Evolutionary conservation across 768 basidiomycete species (phyloP), one percentile per base, ranked within the genome.

Genomic region (Tylopilus sp.): DNA sequence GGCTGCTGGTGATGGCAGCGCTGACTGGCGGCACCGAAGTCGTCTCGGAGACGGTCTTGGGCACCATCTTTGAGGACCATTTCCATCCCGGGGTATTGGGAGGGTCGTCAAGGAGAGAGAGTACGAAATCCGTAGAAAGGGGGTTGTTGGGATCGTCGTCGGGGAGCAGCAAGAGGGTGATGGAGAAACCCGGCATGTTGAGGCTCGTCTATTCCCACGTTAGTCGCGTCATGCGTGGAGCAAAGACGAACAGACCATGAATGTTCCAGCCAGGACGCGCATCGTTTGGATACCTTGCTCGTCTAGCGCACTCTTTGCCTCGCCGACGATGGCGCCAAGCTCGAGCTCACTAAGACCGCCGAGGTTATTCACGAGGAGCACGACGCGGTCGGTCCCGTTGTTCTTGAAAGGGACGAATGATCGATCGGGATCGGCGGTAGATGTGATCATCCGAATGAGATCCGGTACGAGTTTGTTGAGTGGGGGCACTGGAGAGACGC

Each of bases 181-280:
- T 74, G 16, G 91, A 93, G 68, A 95, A 90, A 3, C 93, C 93
- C 28, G 92, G 89, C 89, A 94, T 93, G 70, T 92, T 94, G 58
- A 96, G 78, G 52, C 87, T 90, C 22, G 91, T 93, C 92, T 87
- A 31, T 61, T 9, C 43, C 54, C 26, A 30, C 16, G 29, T 57
- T 48, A 53, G 28, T 53, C 36, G 16, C 22, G 44, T 29, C 25
- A 14, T 19, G 26, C 4, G 4, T 8, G 24, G n/a, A 13, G 2
- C 36, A 43, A 19, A 45, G 26, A 22, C 22, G 14, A 42, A 68
- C 76, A 37, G 50, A 86, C 91, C 94, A 97, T 96, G 71, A 88
- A 93, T 13, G 87, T 86, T 3, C 94, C 94, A 12, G 83, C 76
- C 10, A 95, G 63, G 36, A 92, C 74, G 11, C 92, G 76, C 56